phyloP scores from a whole-genome alignment of 371 early-diverging fungal species.

The Zancudomyces culisetae region DNA sequence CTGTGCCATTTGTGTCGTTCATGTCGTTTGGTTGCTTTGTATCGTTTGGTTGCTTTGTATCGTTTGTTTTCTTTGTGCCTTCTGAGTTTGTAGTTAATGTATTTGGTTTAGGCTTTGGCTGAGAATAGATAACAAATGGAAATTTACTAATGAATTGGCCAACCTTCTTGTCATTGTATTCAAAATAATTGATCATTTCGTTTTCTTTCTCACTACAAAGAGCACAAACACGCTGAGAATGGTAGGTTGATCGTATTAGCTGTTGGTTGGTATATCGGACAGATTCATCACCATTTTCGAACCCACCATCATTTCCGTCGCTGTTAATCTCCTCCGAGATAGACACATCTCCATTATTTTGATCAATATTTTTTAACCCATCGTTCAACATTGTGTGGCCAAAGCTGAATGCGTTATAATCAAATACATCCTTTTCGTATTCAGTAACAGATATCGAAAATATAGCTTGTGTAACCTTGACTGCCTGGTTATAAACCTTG shows the following conservation, averaged over 20 bases:
- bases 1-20: neutral
- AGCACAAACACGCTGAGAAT: slow-evolving; percentile 11
- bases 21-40: neutral
- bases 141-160: slow-evolving; percentile 10
- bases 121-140: slow-evolving; percentile 12
- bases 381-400: neutral
- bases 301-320: neutral
- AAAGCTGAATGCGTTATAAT: neutral
- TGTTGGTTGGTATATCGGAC: slow-evolving; percentile 10
- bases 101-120: no score
- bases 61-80: neutral
- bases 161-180: neutral
- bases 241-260: neutral
- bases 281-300: slow-evolving; percentile 13
- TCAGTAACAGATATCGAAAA: slow-evolving; percentile 8
- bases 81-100: neutral
- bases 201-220: slow-evolving; percentile 17
- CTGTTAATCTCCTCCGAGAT: slow-evolving; percentile 5
- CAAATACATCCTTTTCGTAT: neutral
- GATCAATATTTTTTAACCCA: no score
- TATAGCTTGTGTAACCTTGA: slow-evolving; percentile 13
- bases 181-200: neutral
- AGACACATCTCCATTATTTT: no score
- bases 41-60: neutral
- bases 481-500: slow-evolving; percentile 6